Evolutionary conservation across 306 rosid species (phyloP), one percentile per base, ranked within the genome.

Genomic region (Cucumis cinereus): DNA sequence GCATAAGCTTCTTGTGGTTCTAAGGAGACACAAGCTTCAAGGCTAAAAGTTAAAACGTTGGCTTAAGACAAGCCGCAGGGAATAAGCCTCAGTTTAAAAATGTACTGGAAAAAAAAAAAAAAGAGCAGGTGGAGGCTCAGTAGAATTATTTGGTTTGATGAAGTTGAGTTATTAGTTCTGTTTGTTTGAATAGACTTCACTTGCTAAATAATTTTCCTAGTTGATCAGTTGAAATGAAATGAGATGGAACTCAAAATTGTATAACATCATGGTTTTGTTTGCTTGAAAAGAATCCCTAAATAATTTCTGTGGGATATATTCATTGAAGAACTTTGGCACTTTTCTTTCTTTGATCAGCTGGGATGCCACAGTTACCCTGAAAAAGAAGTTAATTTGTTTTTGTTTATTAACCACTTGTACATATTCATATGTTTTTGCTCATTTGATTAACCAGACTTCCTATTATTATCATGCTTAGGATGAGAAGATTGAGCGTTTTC

Each of bases 401-500:
- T 40, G 8, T 71, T 41, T 40, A n/a, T 64, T 19, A 5, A n/a
- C 17, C 20, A 36, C 23, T 33, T 54, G 28, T 12, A 26, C 11
- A 13, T 19, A 33, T 17, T 50, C 45, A 26, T 72, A 28, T 10
- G 28, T 72, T 49, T 17, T 28, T 52, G 66, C 28, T 74, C 22
- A 36, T 35, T 17, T 56, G 77, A 74, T 26, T 55, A 74, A 74
- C 61, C 14, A 33, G 52, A 36, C 20, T 12, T 20, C 67, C 52
- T 9, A 3, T 77, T 76, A 67, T 78, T 50, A 20, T 75, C 35
- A 41, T 43, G 43, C 47, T 15, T 16, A 84, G 88, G 88, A 79
- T 33, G 85, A 88, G 86, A 93, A 74, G 82, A 79, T 93, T 78
- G 90, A 85, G 36, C 71, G 83, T 82, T 71, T 80, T 81, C 87